A percentile compares a stretch with the other conserved stretches of the same genome.
Evolutionary conservation across 2,329 filamentous ascomycete species (phyloP).

Genomic region (Cyanodermella asteris): DNA sequence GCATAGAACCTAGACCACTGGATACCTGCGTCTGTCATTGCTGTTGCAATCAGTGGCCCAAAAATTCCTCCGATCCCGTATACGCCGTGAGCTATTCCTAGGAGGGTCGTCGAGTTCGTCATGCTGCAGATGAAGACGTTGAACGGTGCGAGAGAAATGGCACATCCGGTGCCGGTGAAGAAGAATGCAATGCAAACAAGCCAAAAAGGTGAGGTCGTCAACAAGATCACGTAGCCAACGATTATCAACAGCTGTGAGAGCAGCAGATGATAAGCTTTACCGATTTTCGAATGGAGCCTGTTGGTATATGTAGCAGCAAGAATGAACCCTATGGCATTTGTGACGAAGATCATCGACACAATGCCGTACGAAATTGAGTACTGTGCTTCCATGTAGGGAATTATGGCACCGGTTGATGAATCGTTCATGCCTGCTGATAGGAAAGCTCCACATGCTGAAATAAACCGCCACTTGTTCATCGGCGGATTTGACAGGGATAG

Average conservation of each 20-base stretch:
- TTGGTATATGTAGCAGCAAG: slow-evolving; percentile 49
- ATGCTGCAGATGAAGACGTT: slow-evolving; percentile 39
- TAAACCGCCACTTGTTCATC: slow-evolving; percentile 43
- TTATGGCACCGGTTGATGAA: slow-evolving; percentile 52
- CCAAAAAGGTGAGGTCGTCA: slow-evolving; percentile 47
- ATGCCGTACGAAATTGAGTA: slow-evolving; percentile 58
- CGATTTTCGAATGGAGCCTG: slow-evolving; percentile 36
- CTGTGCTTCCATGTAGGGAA: slow-evolving; percentile 58
- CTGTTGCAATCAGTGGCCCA: slow-evolving; percentile 42
- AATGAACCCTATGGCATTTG: slow-evolving; percentile 58
- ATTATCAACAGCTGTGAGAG: slow-evolving; percentile 34
- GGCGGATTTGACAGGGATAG: slow-evolving; percentile 10
- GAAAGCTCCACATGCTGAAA: slow-evolving; percentile 41
- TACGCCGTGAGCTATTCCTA: slow-evolving; percentile 44
- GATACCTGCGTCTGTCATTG: slow-evolving; percentile 35
- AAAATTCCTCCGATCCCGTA: slow-evolving; percentile 41
- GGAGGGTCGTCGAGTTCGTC: slow-evolving; percentile 29
- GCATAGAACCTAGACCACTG: slow-evolving; percentile 55
- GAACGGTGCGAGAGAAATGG: slow-evolving; percentile 32
- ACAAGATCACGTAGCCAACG: slow-evolving; percentile 41
- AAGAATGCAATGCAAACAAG: slow-evolving; percentile 28
- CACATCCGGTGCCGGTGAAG: slow-evolving; percentile 29
- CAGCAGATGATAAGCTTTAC: slow-evolving; percentile 42
- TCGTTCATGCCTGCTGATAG: slow-evolving; percentile 55
- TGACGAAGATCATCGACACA: slow-evolving; percentile 64